Evolutionary conservation across 345 rosid species (phyloP), one percentile per base, ranked within the genome.

Genomic region (Psidium guajava): DNA sequence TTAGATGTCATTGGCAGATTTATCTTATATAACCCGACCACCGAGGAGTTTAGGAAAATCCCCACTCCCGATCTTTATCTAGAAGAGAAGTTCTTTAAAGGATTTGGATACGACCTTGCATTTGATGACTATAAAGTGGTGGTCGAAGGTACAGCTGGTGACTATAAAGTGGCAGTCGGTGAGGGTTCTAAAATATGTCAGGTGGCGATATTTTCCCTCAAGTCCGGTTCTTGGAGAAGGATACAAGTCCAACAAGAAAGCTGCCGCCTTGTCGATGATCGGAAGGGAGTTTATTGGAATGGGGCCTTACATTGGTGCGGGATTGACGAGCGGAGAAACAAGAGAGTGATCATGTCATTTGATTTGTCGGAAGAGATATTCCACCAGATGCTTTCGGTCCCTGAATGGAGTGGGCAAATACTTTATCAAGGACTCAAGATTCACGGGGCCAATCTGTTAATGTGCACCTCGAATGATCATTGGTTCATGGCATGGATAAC

Each of bases 101-200:
- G 86, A 6, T 84, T 74, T 24, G 82, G 82, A 58, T 84, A 74
- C 27, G 50, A 84, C 77, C 57, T 40, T 28, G 32, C 51, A 20
- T 55, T 4, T 40, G 82, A 84, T 84, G 86, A 84, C 59, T 84
- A 84, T 36, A 74, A 73, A 57, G 57, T 84, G 49, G 85, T 57
- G 5, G 40, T 59, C 18, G 36, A 6, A 51, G 53, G 47, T 44
- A 44, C 47, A 44, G 5, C 47, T 44, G 53, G 53, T 51, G 53
- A 51, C 4, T 51, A 4, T 51, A 51, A 51, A 51, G 53, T 12
- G 53, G 53, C 15, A 57, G 47, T 44, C 51, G 51, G 51, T 11
- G 47, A 21, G 54, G 16, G 4, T 57, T 22, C 15, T 15, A 20
- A 49, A 11, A 24, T 61, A 61, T 25, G 49, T 52, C 85, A 69